These are phyloP conservation scores for Ceratocystiopsis sp. DNA, from an alignment of 2,329 filamentous ascomycete genomes.

Conservation along the genomic window DNA sequence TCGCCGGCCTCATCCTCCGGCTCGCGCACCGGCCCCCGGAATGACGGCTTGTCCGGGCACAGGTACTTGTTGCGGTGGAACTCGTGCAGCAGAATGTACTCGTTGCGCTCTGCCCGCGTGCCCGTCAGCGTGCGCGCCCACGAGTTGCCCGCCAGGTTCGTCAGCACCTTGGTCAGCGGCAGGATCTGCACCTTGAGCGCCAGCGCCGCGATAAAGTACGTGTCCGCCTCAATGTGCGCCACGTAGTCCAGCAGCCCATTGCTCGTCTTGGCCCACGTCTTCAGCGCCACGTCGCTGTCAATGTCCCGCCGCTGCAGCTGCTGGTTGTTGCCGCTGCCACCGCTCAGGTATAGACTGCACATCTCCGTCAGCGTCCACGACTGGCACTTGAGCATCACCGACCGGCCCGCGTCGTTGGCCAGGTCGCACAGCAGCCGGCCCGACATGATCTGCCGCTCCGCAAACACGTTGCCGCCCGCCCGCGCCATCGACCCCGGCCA, in stretches of 20 bases:
- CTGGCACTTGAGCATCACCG: slow-evolving; percentile 90
- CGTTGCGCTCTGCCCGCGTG: slow-evolving; percentile 91
- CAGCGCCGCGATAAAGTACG: slow-evolving; percentile 85
- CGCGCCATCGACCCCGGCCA: slow-evolving; percentile 84
- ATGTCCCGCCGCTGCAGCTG: slow-evolving; percentile 59
- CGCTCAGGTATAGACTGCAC: slow-evolving; percentile 75
- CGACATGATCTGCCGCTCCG: slow-evolving; percentile 75
- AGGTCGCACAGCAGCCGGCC: slow-evolving; percentile 86
- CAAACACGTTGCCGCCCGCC: slow-evolving; percentile 77
- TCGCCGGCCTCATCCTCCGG: slow-evolving; percentile 56
- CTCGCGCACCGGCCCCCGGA: slow-evolving; percentile 43
- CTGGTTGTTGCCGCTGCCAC: slow-evolving; percentile 12
- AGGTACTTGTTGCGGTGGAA: slow-evolving; percentile 97
- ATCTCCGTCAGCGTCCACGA: slow-evolving; percentile 98
- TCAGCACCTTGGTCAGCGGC: slow-evolving; percentile 84
- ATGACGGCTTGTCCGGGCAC: slow-evolving; percentile 83
- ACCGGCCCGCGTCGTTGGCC: slow-evolving; percentile 93
- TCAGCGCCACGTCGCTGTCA: slow-evolving; percentile 74
- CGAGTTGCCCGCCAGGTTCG: slow-evolving; percentile 92
- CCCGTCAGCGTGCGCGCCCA: slow-evolving; percentile 94
- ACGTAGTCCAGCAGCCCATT: slow-evolving; percentile 86
- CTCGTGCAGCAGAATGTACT: slow-evolving; percentile 96
- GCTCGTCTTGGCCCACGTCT: slow-evolving; percentile 69
- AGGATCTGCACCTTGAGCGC: slow-evolving; percentile 82
- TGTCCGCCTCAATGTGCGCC: slow-evolving; percentile 86